Evolutionary conservation across 768 basidiomycete species (phyloP), one percentile per base, ranked within the genome.

Genomic region (Hericium rajendrae): DNA sequence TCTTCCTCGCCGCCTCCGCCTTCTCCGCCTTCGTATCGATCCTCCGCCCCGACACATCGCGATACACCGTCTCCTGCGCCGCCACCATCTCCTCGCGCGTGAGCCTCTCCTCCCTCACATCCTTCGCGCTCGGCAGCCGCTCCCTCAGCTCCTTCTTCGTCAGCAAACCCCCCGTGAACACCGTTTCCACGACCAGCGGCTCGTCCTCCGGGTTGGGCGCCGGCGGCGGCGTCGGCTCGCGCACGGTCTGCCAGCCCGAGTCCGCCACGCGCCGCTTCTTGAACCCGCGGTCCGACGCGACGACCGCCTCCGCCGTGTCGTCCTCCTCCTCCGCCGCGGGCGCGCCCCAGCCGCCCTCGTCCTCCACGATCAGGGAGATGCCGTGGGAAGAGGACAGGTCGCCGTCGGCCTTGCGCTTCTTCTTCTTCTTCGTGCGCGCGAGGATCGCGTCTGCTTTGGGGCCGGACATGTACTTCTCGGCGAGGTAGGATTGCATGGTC

Each of bases 361-460:
- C 87, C 65, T 92, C 91, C 37, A 69, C 61, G 55, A 73, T 68
- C 46, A 66, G 59, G 8, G 65, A 62, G 9, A 61, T 12, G 20
- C 57, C 62, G 2, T 55, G 6, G 12, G 55, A 48, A 72, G 71
- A 71, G 28, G 64, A 50, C 26, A 53, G 62, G 40, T 56, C 61
- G 46, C 54, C 62, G 8, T 70, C 70, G 12, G 70, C 77, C 70
- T 86, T 88, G 54, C 84, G 79, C 77, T 90, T 91, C 74, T 86
- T 89, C 68, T 78, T 78, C 0, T 74, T 72, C 2, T 72, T 75
- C 0, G 79, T 69, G 48, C 82, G 82, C 3, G 93, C 76, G 8
- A 97, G 77, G 60, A 98, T 98, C 6, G 92, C 94, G 63, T 97
- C 95, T 2, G 94, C 93, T 66, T 97, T 98, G 0, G 91, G 84